Conservation (phyloP, 495 filamentous ascomycete species). For the Annulohypoxylon stygium region DNA sequence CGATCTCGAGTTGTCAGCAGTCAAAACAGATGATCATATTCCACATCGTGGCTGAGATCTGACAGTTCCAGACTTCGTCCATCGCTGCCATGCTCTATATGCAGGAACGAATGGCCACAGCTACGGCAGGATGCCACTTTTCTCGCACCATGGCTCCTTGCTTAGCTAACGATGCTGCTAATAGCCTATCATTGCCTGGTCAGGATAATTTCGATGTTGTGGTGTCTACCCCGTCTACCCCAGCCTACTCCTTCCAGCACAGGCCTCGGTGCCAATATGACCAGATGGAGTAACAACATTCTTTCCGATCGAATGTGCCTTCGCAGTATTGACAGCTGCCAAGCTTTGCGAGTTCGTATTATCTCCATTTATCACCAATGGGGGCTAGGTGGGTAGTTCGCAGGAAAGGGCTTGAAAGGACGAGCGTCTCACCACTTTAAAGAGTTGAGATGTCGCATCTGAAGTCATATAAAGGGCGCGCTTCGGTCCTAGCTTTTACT, state of each 20-base stretch:
- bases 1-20: slow-evolving; percentile 38
- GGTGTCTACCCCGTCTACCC: slow-evolving; percentile 24
- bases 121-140: slow-evolving; percentile 4
- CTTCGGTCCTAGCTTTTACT: background rate
- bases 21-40: slow-evolving; percentile 19
- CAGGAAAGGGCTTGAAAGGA: background rate
- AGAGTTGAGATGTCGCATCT: slow-evolving; percentile 21
- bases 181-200: slow-evolving; percentile 32
- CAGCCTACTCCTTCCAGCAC: slow-evolving; percentile 13
- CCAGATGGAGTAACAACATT: slow-evolving; percentile 36
- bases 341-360: slow-evolving; percentile 34
- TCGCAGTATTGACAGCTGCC: slow-evolving; percentile 32
- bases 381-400: slow-evolving; percentile 18
- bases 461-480: slow-evolving; percentile 25
- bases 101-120: slow-evolving; percentile 17
- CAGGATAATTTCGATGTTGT: slow-evolving; percentile 27
- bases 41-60: slow-evolving; percentile 29
- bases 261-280: slow-evolving; percentile 2
- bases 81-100: slow-evolving; percentile 1
- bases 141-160: slow-evolving; percentile 31
- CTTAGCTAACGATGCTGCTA: slow-evolving; percentile 28
- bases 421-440: slow-evolving; percentile 9
- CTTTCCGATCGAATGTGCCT: slow-evolving; percentile 12
- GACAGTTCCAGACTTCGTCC: background rate
- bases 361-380: slow-evolving; percentile 1